Evolutionary conservation across 2,329 filamentous ascomycete genomes (phyloP).

Genomic region (Colletotrichum abscissum): DNA sequence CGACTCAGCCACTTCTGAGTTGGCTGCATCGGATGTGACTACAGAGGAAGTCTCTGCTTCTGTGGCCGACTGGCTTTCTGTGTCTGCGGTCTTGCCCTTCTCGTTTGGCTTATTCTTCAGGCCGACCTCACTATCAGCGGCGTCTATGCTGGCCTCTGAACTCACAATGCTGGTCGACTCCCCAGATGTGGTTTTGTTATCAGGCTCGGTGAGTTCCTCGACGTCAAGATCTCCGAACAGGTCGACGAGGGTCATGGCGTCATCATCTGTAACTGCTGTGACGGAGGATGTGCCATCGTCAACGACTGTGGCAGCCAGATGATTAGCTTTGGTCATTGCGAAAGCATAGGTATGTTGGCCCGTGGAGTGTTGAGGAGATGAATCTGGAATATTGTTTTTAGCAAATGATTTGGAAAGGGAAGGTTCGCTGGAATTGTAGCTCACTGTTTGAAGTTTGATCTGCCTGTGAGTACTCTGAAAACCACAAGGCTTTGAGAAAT

Average conservation of each 20-base stretch:
- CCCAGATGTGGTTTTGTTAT: constrained; percentile 4
- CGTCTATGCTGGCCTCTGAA: constrained; percentile 14
- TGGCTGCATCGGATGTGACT: constrained; percentile 4
- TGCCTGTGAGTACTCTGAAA: background rate
- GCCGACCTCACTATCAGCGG: background rate
- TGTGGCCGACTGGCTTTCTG: background rate
- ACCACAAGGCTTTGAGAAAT: background rate
- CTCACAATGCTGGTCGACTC: constrained; percentile 14
- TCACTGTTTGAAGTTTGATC: background rate
- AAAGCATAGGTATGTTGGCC: background rate
- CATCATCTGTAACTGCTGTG: constrained; percentile 6
- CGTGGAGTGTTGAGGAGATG: background rate
- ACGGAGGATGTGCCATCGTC: constrained; percentile 9
- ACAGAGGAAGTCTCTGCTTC: constrained; percentile 4
- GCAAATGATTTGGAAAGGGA: background rate
- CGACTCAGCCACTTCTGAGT: constrained; percentile 4
- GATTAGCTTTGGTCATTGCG: constrained; percentile 13
- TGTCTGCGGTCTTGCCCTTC: background rate
- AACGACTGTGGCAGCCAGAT: background rate
- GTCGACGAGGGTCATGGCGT: constrained; percentile 20
- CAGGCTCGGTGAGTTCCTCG: background rate
- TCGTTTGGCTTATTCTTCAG: background rate
- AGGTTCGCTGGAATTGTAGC: background rate
- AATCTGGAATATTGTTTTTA: background rate
- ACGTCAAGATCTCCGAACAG: background rate